These are phyloP conservation scores for Penicillium hordei DNA, from an alignment of 2,329 filamentous ascomycete species.

Conservation along the genomic window DNA sequence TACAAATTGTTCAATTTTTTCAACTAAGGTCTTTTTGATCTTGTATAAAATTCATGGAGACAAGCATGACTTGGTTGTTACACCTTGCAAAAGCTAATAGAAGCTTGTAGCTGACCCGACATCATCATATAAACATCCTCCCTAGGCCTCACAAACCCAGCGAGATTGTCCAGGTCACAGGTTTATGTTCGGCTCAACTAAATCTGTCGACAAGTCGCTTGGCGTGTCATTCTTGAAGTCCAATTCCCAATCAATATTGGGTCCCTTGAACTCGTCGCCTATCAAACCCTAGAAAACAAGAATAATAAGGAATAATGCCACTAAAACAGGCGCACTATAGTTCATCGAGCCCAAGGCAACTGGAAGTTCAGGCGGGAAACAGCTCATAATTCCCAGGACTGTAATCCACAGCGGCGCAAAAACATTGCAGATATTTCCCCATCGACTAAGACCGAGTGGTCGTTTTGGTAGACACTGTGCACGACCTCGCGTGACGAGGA, in stretches of 20 bases:
- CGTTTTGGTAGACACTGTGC: neutral
- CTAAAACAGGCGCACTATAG: neutral
- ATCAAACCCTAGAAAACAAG: slow-evolving; percentile 13
- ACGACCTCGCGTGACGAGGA: slow-evolving; percentile 11
- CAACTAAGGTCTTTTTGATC: neutral
- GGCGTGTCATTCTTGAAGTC: neutral
- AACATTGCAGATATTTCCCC: neutral
- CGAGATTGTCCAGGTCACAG: neutral
- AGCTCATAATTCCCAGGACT: neutral
- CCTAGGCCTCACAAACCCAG: neutral
- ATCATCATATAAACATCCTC: neutral
- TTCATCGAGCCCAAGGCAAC: neutral
- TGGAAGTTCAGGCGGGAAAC: neutral
- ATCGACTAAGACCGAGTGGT: neutral
- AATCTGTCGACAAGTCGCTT: neutral
- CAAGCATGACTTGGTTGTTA: too few relatives aligned
- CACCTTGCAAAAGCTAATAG: neutral
- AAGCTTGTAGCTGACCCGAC: neutral
- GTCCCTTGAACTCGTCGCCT: slow-evolving; percentile 14
- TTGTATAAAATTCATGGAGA: neutral
- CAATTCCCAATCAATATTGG: slow-evolving; percentile 16
- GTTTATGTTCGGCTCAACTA: neutral
- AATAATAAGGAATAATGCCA: slow-evolving; percentile 11
- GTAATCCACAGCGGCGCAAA: neutral
- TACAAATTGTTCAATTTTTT: neutral